Conservation (phyloP, 805 yeast genomes). For the Zygosaccharomyces kombuchaensis region DNA sequence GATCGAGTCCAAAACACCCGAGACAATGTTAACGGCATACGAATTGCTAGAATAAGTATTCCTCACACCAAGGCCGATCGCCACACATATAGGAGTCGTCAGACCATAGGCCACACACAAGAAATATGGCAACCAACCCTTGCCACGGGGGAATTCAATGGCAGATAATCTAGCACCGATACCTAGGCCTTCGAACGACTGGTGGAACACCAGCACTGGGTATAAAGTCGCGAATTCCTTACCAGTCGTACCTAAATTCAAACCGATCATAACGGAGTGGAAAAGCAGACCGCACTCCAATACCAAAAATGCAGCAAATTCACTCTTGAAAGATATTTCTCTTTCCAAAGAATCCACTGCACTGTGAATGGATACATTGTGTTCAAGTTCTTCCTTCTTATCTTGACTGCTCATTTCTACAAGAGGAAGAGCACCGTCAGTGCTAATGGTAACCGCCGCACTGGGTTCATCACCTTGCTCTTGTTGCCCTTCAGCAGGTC, state of each 20-base stretch:
- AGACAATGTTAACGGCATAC: constrained; percentile 48
- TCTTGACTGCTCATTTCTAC: background rate
- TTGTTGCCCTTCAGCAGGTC: background rate
- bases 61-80: constrained; percentile 73
- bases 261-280: constrained; percentile 73
- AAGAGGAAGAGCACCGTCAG: background rate
- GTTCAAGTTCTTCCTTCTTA: background rate
- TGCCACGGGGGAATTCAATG: constrained; percentile 48
- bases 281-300: constrained; percentile 70
- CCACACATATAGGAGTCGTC: constrained; percentile 66
- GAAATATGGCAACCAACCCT: constrained; percentile 40
- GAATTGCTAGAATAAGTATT: constrained; percentile 51
- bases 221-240: constrained; percentile 61
- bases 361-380: constrained; percentile 6
- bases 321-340: constrained; percentile 11
- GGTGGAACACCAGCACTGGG: constrained; percentile 67
- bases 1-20: constrained; percentile 64
- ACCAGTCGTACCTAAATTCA: constrained; percentile 60
- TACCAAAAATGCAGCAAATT: constrained; percentile 45
- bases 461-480: background rate
- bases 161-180: constrained; percentile 65
- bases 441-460: background rate
- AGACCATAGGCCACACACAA: constrained; percentile 49
- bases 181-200: constrained; percentile 76
- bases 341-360: constrained; percentile 9